Evolutionary conservation across 1,139 yeast genomes (phyloP), one percentile per base, ranked within the genome.

Genomic region (Taiozyma sp.): DNA sequence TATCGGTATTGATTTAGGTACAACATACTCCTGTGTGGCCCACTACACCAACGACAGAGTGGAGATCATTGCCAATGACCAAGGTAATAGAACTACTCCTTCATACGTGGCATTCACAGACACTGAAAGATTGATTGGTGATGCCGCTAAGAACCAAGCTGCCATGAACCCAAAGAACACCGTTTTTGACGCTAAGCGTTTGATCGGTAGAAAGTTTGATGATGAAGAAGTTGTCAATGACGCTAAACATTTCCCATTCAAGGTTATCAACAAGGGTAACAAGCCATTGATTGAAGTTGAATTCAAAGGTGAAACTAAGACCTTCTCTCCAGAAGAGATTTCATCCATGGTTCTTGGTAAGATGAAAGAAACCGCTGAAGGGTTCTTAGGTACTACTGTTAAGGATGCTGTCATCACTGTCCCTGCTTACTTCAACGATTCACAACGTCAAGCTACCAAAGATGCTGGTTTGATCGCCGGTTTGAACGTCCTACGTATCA

Each of bases 391-490:
- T 64, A 64, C 73, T 52, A 73, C 72, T 50, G 83, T 85, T 52
- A 82, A 77, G 57, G 90, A 84, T 61, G 92, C 91, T 42, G 92
- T 85, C 56, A 85, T 85, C 60, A 84, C 91, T 46, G 90, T 92
- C 53, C 98, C 98, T 52, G 98, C 98, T 52, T 92, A 92, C 76
- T 92, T 92, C 78, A 93, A 92, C 72, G 98, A 92, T 74, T 96
- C 98, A 54, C 98, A 92, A 77, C 87, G 97, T 79, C 97, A 92
- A 74, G 98, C 98, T 57, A 92, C 98, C 58, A 91, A 92, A 78
- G 97, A 91, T 72, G 97, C 98, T 51, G 98, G 97, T 77, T 80
- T 89, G 56, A 92, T 92, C 78, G 96, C 97, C 46, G 98, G 98
- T 64, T 81, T 92, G 68, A 90, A 88, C 66, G 96, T 92, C 54